phyloP scores from a whole-genome alignment of 345 rosid species.

The Citrus cavaleriei region DNA sequence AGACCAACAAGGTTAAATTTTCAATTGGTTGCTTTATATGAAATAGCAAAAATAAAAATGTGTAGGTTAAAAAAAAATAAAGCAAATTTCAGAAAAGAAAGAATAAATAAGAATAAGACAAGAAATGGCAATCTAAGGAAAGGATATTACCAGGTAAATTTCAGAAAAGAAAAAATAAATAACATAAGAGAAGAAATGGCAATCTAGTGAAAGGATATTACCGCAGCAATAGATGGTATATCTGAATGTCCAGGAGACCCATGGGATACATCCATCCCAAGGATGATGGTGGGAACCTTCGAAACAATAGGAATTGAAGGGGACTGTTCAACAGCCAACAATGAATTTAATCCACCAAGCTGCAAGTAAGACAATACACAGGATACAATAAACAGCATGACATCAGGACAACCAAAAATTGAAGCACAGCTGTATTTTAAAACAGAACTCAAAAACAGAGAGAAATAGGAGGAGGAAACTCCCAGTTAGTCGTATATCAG shows the following conservation, averaged over 20 bases:
- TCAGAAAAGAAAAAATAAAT: no score
- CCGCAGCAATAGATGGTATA: conserved; percentile 91
- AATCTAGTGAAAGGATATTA: conserved; percentile 24
- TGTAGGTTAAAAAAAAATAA: no score
- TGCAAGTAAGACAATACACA: conserved; percentile 14
- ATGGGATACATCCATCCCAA: conserved; percentile 98
- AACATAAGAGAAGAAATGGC: background rate
- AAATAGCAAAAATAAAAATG: background rate
- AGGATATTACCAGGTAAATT: conserved; percentile 29
- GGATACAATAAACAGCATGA: background rate
- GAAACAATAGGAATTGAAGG: conserved; percentile 70
- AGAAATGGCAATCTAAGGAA: background rate
- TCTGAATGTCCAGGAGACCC: conserved; percentile 93
- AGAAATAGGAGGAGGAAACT: background rate
- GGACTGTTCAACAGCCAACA: conserved; percentile 62
- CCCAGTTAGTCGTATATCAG: background rate
- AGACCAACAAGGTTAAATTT: background rate
- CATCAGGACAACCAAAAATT: background rate
- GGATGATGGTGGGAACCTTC: conserved; percentile 69
- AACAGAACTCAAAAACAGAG: background rate
- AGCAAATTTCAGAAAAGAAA: no score
- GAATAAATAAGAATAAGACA: no score
- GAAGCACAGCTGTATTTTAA: background rate
- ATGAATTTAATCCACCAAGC: conserved; percentile 91
- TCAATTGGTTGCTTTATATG: background rate